Percentiles rank a stretch among this genome's conserved stretches.
Evolutionary conservation across 257 asterid genomes (phyloP).

Genomic region (Nicotiana knightiana): DNA sequence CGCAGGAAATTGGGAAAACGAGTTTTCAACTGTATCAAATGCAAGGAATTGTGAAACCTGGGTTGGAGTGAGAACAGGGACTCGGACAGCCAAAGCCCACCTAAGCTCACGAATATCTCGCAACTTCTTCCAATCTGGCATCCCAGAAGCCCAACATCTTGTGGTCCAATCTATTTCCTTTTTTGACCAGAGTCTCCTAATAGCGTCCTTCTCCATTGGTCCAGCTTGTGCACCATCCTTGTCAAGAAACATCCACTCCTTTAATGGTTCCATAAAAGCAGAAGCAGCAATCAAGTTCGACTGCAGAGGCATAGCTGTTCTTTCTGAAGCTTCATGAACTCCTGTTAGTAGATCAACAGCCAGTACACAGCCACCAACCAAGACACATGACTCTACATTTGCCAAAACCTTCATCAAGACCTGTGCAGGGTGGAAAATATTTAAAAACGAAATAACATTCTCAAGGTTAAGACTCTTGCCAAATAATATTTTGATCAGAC

Average conservation of each 20-base stretch:
- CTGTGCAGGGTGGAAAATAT: constrained; percentile 31
- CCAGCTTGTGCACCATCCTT: constrained; percentile 75
- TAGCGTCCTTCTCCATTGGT: constrained; percentile 94
- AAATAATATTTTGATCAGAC: neutral
- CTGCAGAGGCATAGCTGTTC: constrained; percentile 96
- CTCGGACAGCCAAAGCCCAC: constrained; percentile 90
- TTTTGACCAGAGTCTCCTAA: constrained; percentile 94
- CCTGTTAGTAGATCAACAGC: constrained; percentile 93
- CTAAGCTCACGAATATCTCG: constrained; percentile 97
- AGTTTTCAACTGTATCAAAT: neutral
- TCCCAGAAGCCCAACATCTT: constrained; percentile 93
- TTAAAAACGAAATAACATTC: constrained; percentile 10
- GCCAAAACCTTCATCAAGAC: constrained; percentile 87
- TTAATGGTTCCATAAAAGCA: constrained; percentile 94
- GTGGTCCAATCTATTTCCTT: constrained; percentile 92
- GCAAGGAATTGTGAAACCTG: constrained; percentile 46
- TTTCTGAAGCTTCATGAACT: constrained; percentile 94
- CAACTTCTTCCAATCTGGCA: constrained; percentile 95
- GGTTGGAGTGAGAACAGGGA: constrained; percentile 83
- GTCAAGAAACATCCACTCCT: constrained; percentile 88
- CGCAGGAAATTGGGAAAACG: neutral
- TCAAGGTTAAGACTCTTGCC: neutral
- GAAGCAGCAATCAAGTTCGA: constrained; percentile 94
- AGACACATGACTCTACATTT: constrained; percentile 92
- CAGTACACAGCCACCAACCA: constrained; percentile 98